Percentiles rank a stretch among this genome's conserved stretches.
Evolutionary conservation across 176 grass and related monocot genomes (phyloP).

Genomic region (Cocos nucifera): DNA sequence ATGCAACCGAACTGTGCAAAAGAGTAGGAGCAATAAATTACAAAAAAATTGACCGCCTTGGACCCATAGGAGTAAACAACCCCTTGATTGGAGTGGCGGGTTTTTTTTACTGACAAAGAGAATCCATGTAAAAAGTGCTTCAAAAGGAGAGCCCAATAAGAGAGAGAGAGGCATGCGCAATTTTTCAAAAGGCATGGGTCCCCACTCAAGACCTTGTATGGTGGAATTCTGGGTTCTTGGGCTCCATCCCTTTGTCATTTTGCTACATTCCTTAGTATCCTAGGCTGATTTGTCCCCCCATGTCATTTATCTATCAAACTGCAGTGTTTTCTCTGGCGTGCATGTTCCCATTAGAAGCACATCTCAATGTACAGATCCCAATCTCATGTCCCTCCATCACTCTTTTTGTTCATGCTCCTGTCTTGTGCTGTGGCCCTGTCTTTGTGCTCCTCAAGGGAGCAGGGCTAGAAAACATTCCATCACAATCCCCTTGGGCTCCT

Average conservation of each 20-base stretch:
- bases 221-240: conserved; percentile 6
- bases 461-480: conserved; percentile 23
- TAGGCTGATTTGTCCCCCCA: conserved; percentile 31
- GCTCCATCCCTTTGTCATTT: conserved; percentile 11
- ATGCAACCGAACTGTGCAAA: neutral
- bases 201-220: neutral
- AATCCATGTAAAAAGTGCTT: conserved; percentile 23
- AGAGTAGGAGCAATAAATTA: neutral
- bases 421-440: conserved; percentile 7
- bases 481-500: conserved; percentile 9
- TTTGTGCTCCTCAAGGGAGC: conserved; percentile 24
- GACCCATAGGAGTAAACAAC: conserved; percentile 10
- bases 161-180: neutral
- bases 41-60: conserved; percentile 1
- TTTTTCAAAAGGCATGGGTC: neutral
- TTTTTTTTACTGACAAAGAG: conserved; percentile 35
- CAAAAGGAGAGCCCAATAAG: conserved; percentile 24
- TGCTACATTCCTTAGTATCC: conserved; percentile 23
- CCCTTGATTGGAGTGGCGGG: conserved; percentile 28
- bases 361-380: conserved; percentile 8
- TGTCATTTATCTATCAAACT: conserved; percentile 22
- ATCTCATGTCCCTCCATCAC: conserved; percentile 16
- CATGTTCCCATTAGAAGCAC: conserved; percentile 12
- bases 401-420: conserved; percentile 7
- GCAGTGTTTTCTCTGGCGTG: conserved; percentile 2